Base-by-base conservation (phyloP, 495 filamentous ascomycete species). In the Xylaria bambusicola region DNA sequence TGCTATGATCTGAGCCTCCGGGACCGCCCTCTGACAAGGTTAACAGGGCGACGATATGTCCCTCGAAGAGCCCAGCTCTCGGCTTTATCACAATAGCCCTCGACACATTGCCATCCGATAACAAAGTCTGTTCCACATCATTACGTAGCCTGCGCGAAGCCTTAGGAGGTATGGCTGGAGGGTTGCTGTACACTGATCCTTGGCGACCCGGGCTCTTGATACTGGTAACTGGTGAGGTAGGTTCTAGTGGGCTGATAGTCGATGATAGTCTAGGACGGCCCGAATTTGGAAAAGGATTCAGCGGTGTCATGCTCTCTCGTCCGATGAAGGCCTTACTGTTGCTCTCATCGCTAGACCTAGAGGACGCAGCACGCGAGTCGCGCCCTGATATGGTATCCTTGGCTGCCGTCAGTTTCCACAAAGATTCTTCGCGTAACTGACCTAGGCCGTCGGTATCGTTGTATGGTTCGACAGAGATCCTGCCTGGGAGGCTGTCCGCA, bases 41-140 rank as follows among this genome's bases (percentile, higher is more conserved):
- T 29, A 77, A 59, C 10, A 80, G 63, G 18, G 74, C 76, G 21
- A 79, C 71, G 21, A 77, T 64, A 54, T 73, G 73, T 6, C 72
- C 76, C 52, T 80, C 77, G 20, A 80, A 74, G 17, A 74, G 63
- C 12, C 77, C 77, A 7, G 77, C 77, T 59, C 75, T 79, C 21
- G 77, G 77, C 33, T 71, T 73, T 8, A 78, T 65, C 5, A 75
- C 68, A 31, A 72, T 69, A 31, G 77, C 71, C 52, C 69, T 67
- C 20, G 66, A 69, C 15, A 79, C 62, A 20, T 68, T 62, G 9
- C 15, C 33, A 23, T 63, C 61, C 10, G 52, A 53, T 27, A 52
- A 61, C 12, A 71, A 10, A 15, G 42, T 46, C 13, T 68, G 53
- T 33, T 71, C 66, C 48, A 62, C 60, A 51, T 64, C 52, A 41